Conservation (phyloP, 345 rosid species). For the Draba incana region DNA sequence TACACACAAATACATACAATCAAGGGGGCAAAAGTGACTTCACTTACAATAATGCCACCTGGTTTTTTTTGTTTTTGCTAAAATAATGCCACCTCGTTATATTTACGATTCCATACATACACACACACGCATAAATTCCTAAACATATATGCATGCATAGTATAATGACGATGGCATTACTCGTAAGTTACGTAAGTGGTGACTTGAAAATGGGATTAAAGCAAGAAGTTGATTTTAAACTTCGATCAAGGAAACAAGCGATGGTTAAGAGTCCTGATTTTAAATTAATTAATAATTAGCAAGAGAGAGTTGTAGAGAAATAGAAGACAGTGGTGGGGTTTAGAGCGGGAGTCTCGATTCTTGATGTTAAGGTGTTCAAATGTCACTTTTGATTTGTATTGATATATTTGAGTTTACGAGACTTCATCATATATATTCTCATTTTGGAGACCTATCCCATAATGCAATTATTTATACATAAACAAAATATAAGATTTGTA, state of each 20-base stretch:
- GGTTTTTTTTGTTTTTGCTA: neutral
- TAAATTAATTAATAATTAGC: slow-evolving; percentile 27
- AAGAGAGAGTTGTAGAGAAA: slow-evolving; percentile 16
- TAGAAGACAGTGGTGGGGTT: slow-evolving; percentile 32
- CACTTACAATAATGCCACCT: slow-evolving; percentile 9
- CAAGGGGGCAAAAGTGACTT: slow-evolving; percentile 14
- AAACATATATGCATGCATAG: slow-evolving; percentile 18
- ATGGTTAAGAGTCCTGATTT: slow-evolving; percentile 27
- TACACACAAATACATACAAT: neutral
- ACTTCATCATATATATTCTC: neutral
- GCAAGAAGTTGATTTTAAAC: slow-evolving; percentile 28
- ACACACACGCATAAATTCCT: neutral
- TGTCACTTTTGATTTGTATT: slow-evolving; percentile 25
- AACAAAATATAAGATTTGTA: neutral
- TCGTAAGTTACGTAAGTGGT: slow-evolving; percentile 41
- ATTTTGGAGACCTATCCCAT: slow-evolving; percentile 7
- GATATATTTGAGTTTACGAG: neutral
- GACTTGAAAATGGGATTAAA: slow-evolving; percentile 37
- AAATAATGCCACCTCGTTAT: slow-evolving; percentile 7
- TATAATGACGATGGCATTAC: slow-evolving; percentile 40
- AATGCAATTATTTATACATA: neutral
- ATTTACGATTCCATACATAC: slow-evolving; percentile 19
- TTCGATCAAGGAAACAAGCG: slow-evolving; percentile 31
- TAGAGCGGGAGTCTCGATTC: slow-evolving; percentile 27
- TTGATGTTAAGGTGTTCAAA: slow-evolving; percentile 24